Evolutionary conservation across 179 eudicot genomes (phyloP), one percentile per base, ranked within the genome.

Genomic region (Carnegiea gigantea): DNA sequence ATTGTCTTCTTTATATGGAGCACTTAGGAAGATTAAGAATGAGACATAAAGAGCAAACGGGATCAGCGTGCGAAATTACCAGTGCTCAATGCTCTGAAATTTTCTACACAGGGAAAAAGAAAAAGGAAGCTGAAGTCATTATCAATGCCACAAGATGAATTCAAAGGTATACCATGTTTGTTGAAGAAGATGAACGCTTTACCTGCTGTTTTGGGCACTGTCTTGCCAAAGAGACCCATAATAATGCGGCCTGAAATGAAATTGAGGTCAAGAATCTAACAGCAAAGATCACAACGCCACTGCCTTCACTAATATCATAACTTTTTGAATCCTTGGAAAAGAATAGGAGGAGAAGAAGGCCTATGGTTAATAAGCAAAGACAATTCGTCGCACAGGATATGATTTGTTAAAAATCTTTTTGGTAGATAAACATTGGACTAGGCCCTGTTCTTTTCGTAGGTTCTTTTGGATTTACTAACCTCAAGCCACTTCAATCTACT

Each of bases 201-300:
- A 95, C 99, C 99, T 78, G 88, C 96, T 81, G 99, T 95, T 85
- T 95, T 94, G 64, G 99, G 99, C 81, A 95, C 99, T 15, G 99
- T 83, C 83, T 95, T 94, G n/a, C 99, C 99, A 86, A 91, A 95
- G 81, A 95, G 93, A 78, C 99, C 99, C 90, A 95, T 90, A 9
- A 89, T 93, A 48, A 95, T 86, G 53, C 99, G 92, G 65, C 99
- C 99, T 95, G 91, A 85, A 82, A 88, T 73, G 36, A 62, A 60
- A 84, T 9, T 53, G 24, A 33, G 36, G 36, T 33, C 36, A 33
- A 33, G 36, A 33, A 33, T 33, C 36, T 33, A 33, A 33, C 36
- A 33, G 36, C 36, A 33, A 33, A 33, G 36, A 33, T 23, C 1
- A 14, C 23, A 81, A 46, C 49, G 59, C 43, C 59, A 26, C 30